These are phyloP conservation scores for Thecamonas trahens DNA, from an alignment of 78 protist species.

Conservation along the genomic window DNA sequence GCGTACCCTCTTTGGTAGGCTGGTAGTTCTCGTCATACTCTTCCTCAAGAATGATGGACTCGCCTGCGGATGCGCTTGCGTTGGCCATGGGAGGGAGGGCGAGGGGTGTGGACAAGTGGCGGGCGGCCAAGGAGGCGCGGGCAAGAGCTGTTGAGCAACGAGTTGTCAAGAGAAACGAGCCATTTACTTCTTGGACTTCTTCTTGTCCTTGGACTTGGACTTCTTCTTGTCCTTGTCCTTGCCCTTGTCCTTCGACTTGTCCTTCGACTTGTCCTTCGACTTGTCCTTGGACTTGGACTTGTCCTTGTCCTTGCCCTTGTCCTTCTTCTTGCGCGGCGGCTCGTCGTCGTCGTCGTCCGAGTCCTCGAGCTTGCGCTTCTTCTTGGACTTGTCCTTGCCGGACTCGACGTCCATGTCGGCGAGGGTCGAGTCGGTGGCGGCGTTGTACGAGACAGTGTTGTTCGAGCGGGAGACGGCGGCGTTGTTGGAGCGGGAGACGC, in stretches of 20 bases:
- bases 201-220: conserved; percentile 20
- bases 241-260: neutral
- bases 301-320: conserved; percentile 10
- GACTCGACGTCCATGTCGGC: conserved; percentile 23
- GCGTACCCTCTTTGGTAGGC: neutral
- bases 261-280: neutral
- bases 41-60: conserved; percentile 1
- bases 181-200: neutral
- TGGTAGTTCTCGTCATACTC: conserved; percentile 3
- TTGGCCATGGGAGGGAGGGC: neutral
- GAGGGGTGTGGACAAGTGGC: neutral
- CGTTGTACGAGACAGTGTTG: conserved; percentile 4
- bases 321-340: conserved; percentile 3
- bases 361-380: conserved; percentile 3
- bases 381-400: conserved; percentile 7
- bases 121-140: neutral
- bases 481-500: neutral
- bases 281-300: conserved; percentile 9
- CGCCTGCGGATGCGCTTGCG: neutral
- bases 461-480: neutral
- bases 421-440: neutral
- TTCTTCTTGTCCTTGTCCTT: conserved; percentile 28
- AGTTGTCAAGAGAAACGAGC: no score
- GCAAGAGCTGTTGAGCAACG: neutral
- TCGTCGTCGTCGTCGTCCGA: neutral